Evolutionary conservation across 768 basidiomycete species (phyloP).

Genomic region (Lactarius sp.): DNA sequence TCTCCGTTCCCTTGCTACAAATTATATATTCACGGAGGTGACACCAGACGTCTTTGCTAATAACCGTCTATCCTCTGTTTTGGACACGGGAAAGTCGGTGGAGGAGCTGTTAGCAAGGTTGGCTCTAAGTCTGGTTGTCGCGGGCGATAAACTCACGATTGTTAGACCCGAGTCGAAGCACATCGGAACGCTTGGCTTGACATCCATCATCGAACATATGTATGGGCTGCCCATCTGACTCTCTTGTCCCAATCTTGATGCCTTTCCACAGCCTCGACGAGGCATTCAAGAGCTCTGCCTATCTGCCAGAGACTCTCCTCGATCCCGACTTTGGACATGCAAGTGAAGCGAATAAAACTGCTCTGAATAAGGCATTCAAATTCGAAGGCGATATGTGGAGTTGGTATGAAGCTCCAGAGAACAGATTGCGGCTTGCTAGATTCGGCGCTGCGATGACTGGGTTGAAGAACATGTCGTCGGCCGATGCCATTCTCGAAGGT

Average conservation of each 20-base stretch:
- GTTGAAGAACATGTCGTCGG: neutral
- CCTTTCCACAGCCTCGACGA: conserved; percentile 25
- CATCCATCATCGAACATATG: neutral
- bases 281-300: conserved; percentile 25
- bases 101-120: conserved; percentile 23
- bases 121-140: neutral
- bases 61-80: conserved; percentile 28
- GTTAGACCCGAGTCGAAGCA: conserved; percentile 24
- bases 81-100: conserved; percentile 30
- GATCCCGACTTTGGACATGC: conserved; percentile 11
- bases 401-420: conserved; percentile 6
- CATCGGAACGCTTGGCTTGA: conserved; percentile 13
- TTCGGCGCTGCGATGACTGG: conserved; percentile 13
- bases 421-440: conserved; percentile 5
- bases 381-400: neutral
- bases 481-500: conserved; percentile 4
- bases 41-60: conserved; percentile 30
- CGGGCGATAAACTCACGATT: neutral
- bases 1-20: conserved; percentile 30
- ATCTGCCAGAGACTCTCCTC: conserved; percentile 27
- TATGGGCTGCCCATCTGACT: neutral
- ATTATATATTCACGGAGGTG: conserved; percentile 32
- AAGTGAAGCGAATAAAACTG: neutral
- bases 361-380: conserved; percentile 4
- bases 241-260: neutral